A percentile compares a stretch with the other conserved stretches of the same genome.
phyloP scores from a whole-genome alignment of 2,329 filamentous ascomycete genomes.

The Colletotrichum sansevieriae region DNA sequence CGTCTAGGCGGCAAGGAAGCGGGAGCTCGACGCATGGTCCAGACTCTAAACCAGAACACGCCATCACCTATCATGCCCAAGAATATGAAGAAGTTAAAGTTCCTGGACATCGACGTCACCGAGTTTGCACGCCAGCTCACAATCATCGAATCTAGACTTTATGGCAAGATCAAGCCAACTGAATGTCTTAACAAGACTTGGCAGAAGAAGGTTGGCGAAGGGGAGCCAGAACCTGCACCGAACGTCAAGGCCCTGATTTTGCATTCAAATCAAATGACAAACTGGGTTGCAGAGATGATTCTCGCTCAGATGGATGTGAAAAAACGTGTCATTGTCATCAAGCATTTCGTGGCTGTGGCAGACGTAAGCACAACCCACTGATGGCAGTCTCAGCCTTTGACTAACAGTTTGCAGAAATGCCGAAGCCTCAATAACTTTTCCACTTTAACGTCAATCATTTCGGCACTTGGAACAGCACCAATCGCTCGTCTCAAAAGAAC shows the following conservation, averaged over 20 bases:
- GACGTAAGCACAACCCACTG: constrained; percentile 74
- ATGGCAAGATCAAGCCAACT: constrained; percentile 94
- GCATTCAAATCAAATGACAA: constrained; percentile 98
- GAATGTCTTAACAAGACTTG: constrained; percentile 99
- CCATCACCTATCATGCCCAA: constrained; percentile 94
- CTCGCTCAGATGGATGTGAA: constrained; percentile 93
- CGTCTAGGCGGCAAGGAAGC: constrained; percentile 89
- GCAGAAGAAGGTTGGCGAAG: constrained; percentile 92
- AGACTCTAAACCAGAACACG: constrained; percentile 85
- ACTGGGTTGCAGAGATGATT: constrained; percentile 99
- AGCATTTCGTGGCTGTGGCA: constrained; percentile 96
- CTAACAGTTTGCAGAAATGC: constrained; percentile 78
- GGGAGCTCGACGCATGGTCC: constrained; percentile 85
- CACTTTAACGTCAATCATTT: constrained; percentile 96
- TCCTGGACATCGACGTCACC: constrained; percentile 93
- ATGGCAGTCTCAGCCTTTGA: constrained; percentile 29
- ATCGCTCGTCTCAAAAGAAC: constrained; percentile 94
- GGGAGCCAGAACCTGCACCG: constrained; percentile 85
- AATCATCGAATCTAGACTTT: constrained; percentile 94
- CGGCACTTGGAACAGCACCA: constrained; percentile 91
- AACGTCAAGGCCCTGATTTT: constrained; percentile 97
- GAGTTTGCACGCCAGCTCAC: constrained; percentile 98
- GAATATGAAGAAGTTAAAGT: constrained; percentile 99
- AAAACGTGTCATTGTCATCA: constrained; percentile 96
- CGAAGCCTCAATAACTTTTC: constrained; percentile 95